A percentile compares a stretch with the other conserved stretches of the same genome.
phyloP scores from a whole-genome alignment of 2,329 filamentous ascomycete genomes.

The Elsinoe ampelina region DNA sequence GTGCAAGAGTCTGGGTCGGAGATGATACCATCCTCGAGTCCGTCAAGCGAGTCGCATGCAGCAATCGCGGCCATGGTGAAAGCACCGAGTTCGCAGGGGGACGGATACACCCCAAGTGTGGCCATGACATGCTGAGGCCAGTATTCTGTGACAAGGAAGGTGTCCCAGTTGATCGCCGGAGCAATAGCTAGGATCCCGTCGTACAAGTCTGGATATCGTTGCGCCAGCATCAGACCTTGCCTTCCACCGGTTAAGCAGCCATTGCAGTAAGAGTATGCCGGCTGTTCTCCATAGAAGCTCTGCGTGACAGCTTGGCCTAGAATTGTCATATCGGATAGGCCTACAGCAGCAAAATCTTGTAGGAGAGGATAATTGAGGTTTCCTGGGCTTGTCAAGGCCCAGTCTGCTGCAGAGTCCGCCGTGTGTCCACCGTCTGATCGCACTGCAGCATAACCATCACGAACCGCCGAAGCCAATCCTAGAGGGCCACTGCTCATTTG shows the following conservation, averaged over 20 bases:
- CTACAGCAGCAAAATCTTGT: conserved; percentile 27
- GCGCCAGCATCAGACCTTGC: conserved; percentile 31
- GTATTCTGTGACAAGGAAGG: conserved; percentile 22
- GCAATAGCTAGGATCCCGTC: conserved; percentile 33
- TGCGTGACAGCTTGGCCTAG: conserved; percentile 26
- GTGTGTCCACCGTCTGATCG: background rate
- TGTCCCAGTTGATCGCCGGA: conserved; percentile 20
- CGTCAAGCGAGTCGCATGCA: conserved; percentile 31
- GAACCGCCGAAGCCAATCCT: background rate
- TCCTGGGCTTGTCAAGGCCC: conserved; percentile 23
- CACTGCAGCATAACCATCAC: background rate
- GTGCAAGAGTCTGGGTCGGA: conserved; percentile 22
- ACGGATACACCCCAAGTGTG: conserved; percentile 14
- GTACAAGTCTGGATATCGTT: conserved; percentile 30
- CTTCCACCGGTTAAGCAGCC: conserved; percentile 32
- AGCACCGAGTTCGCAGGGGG: conserved; percentile 29
- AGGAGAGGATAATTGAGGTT: conserved; percentile 28
- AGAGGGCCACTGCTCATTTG: conserved; percentile 20
- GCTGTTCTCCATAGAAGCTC: conserved; percentile 26
- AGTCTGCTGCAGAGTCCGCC: conserved; percentile 4
- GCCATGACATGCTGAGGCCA: conserved; percentile 21
- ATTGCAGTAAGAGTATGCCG: conserved; percentile 28
- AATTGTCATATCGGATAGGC: conserved; percentile 28
- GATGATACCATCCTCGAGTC: conserved; percentile 30
- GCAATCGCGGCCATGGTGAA: conserved; percentile 28